These are phyloP conservation scores for Talaromyces sp. DNA, from an alignment of 2,329 filamentous ascomycete species.

Conservation along the genomic window DNA sequence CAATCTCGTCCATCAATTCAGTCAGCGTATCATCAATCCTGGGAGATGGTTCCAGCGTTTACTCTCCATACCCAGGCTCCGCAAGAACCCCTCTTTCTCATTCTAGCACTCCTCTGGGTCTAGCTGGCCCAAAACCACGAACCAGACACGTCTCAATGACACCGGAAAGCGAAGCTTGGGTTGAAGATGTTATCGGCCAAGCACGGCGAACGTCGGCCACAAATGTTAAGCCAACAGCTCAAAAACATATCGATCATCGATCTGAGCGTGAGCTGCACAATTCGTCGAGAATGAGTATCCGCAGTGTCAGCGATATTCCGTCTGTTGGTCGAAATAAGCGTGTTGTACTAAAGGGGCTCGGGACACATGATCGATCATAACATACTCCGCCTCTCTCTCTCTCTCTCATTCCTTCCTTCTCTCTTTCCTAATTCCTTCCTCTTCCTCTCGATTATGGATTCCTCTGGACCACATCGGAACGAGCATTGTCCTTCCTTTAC, in stretches of 20 bases:
- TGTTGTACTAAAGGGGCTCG: constrained; percentile 35
- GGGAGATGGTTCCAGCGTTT: constrained; percentile 24
- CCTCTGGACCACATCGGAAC: neutral
- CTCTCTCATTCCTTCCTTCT: neutral
- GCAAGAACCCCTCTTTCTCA: constrained; percentile 17
- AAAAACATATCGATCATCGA: constrained; percentile 19
- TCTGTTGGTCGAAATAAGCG: constrained; percentile 33
- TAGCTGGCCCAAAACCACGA: constrained; percentile 41
- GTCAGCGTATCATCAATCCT: constrained; percentile 26
- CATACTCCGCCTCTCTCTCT: neutral
- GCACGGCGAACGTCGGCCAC: constrained; percentile 35
- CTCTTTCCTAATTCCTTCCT: no score
- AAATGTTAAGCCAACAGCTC: constrained; percentile 25
- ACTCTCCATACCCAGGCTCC: constrained; percentile 24
- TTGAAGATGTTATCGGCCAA: constrained; percentile 43
- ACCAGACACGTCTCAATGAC: constrained; percentile 38
- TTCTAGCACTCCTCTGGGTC: constrained; percentile 37
- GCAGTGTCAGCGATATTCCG: constrained; percentile 38
- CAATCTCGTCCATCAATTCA: constrained; percentile 36
- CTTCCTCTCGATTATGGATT: neutral
- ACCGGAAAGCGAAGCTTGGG: constrained; percentile 45
- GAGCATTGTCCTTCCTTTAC: neutral
- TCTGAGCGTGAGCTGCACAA: constrained; percentile 20
- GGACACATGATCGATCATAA: constrained; percentile 19
- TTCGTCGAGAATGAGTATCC: constrained; percentile 21